Evolutionary conservation across 2,329 filamentous ascomycete species (phyloP).

Genomic region (Fusarium tuaranense): DNA sequence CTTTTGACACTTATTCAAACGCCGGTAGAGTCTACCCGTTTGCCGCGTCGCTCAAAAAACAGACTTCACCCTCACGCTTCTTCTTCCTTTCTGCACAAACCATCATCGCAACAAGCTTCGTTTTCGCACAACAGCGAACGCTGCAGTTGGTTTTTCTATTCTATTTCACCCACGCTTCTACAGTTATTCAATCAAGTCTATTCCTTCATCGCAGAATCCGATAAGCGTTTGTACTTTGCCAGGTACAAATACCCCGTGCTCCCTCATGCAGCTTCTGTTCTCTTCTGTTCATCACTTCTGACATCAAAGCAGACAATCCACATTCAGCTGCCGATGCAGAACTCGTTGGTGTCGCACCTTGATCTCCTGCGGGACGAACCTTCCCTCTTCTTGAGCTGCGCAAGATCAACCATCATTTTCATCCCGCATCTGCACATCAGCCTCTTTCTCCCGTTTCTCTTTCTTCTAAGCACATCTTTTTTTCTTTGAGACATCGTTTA

Average conservation of each 20-base stretch:
- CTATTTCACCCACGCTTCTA: background rate
- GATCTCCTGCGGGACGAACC: too few relatives aligned
- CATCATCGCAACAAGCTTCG: background rate
- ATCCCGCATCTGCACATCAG: too few relatives aligned
- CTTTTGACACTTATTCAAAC: background rate
- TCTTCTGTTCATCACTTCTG: background rate
- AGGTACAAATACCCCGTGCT: background rate
- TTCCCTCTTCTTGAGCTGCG: too few relatives aligned
- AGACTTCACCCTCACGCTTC: background rate
- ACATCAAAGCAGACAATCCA: background rate
- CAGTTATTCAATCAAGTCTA: background rate
- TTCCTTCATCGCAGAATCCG: too few relatives aligned
- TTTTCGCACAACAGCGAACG: background rate
- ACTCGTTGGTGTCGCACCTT: too few relatives aligned
- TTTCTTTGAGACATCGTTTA: too few relatives aligned
- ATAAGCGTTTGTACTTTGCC: background rate
- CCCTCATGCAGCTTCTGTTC: background rate
- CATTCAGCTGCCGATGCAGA: too few relatives aligned
- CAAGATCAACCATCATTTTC: too few relatives aligned
- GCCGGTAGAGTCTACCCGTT: background rate
- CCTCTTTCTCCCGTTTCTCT: too few relatives aligned
- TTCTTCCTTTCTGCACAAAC: background rate
- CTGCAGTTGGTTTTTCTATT: background rate
- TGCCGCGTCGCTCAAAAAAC: background rate
- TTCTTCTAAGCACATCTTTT: too few relatives aligned